phyloP scores from a whole-genome alignment of 352 stramenopile genomes.

The Phytophthora pinifolia region DNA sequence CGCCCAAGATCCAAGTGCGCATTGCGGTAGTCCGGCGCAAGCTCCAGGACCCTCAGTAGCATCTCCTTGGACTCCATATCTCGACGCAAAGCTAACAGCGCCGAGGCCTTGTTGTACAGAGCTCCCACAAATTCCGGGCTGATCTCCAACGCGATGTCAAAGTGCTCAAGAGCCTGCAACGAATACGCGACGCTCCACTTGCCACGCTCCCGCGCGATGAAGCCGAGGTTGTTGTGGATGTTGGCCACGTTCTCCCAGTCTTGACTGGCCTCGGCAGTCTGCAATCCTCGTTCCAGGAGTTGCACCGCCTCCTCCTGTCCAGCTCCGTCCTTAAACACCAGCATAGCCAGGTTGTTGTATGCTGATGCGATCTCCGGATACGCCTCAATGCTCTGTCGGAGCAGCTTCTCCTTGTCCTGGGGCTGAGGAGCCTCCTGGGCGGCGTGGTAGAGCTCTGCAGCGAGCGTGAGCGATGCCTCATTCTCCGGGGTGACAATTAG shows the following conservation, averaged over 20 bases:
- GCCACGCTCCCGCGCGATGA: constrained; percentile 36
- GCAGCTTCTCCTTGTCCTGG: constrained; percentile 33
- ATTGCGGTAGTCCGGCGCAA: constrained; percentile 41
- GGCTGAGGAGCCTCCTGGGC: constrained; percentile 12
- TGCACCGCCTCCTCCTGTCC: constrained; percentile 35
- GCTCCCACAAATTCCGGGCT: constrained; percentile 40
- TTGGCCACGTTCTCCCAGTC: constrained; percentile 43
- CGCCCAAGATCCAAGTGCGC: constrained; percentile 57
- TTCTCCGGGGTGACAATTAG: constrained; percentile 29
- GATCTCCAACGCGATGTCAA: constrained; percentile 48
- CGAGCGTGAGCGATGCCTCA: constrained; percentile 23
- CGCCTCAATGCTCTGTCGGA: constrained; percentile 45
- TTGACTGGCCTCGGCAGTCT: constrained; percentile 29
- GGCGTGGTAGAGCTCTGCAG: constrained; percentile 31
- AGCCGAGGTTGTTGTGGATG: constrained; percentile 80
- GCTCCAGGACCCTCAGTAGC: constrained; percentile 37
- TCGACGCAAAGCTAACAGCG: constrained; percentile 42
- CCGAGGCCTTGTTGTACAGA: constrained; percentile 76
- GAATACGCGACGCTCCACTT: constrained; percentile 38
- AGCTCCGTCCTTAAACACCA: constrained; percentile 34
- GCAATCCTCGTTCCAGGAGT: constrained; percentile 43
- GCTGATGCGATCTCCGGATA: constrained; percentile 50
- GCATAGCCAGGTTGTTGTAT: constrained; percentile 84
- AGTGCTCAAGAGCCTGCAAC: constrained; percentile 58
- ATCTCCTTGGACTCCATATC: constrained; percentile 40